Base-by-base conservation (phyloP, 2,329 filamentous ascomycete species). In the Penicillium sp. region DNA sequence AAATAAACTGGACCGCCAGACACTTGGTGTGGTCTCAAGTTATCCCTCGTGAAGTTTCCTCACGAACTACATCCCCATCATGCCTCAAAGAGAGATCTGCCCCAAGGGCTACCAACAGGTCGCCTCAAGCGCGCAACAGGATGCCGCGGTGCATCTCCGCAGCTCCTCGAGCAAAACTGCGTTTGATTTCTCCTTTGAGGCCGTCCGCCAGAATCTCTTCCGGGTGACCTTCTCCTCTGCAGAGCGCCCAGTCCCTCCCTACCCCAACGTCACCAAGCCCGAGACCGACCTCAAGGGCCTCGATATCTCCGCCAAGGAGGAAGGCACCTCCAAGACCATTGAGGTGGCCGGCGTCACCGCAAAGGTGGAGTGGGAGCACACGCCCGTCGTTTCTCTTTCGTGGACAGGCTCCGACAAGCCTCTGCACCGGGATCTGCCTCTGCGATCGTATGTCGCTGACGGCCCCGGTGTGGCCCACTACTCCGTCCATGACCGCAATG, bases 371-470 rank as follows among this genome's bases (percentile, higher is more conserved):
- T 91, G 87, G 85, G 74, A 76, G 4, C 78, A 80, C 51, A 80
- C 84, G 0, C 87, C 88, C 0, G 76, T 87, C 1, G 78, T 91
- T 1, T 83, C 84, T 0, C 69, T 91, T 2, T 81, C 80, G 2
- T 82, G 85, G 55, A 76, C 79, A 5, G 81, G 77, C 30, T 77
- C 81, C 6, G 65, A 80, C n/a, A 77, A 80, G 28, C 82, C 85
- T 0, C 76, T 92, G 4, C 84, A 90, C 68, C 73, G 78, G 1
- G 89, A 92, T 69, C 76, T 92, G 1, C 82, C 84, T 0, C 81
- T 85, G 67, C 85, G 89, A 10, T 90, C 88, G 0, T 92, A 91
- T 65, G 83, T 81, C 1, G 77, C 86, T 7, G 87, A 91, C 64
- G 84, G 84, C 0, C 72, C 77, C 0, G 89, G 89, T 1, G 76